phyloP scores from a whole-genome alignment of 176 grass and related monocot species.

The Thalia dealbata region DNA sequence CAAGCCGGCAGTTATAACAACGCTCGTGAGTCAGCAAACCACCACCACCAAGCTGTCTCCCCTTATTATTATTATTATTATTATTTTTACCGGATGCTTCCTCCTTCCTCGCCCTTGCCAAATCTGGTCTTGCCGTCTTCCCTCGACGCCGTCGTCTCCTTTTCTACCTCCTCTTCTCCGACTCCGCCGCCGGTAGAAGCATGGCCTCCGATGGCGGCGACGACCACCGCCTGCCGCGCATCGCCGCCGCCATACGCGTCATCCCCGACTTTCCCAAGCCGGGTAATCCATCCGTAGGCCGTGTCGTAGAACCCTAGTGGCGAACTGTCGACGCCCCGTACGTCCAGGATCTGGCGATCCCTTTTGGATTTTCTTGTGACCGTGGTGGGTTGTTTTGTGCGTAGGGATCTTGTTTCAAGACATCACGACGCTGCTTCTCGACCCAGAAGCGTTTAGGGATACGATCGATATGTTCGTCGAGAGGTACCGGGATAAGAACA shows the following conservation, averaged over 20 bases:
- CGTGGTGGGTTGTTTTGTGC: neutral
- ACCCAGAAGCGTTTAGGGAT: conserved; percentile 62
- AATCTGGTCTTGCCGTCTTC: neutral
- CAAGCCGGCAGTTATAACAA: neutral
- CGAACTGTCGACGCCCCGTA: too few relatives aligned
- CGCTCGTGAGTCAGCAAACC: neutral
- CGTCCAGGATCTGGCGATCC: neutral
- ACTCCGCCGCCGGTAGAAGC: neutral
- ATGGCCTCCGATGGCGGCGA: conserved; percentile 28
- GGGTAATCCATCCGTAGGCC: conserved; percentile 27
- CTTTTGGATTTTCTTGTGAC: neutral
- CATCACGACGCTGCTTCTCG: conserved; percentile 85
- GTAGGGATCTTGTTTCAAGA: conserved; percentile 89
- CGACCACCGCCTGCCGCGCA: conserved; percentile 52
- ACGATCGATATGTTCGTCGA: conserved; percentile 87
- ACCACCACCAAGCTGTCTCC: too few relatives aligned
- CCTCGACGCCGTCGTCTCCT: neutral
- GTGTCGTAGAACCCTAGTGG: neutral
- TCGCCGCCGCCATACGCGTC: conserved; percentile 73
- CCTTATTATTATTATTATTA: too few relatives aligned
- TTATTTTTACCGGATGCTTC: too few relatives aligned
- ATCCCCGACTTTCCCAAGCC: conserved; percentile 93
- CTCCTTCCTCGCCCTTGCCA: neutral
- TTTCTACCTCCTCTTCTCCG: neutral
- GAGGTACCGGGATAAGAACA: conserved; percentile 63